Evolutionary conservation across 805 yeast genomes (phyloP), one percentile per base, ranked within the genome.

Genomic region (Brettanomyces custersianus): DNA sequence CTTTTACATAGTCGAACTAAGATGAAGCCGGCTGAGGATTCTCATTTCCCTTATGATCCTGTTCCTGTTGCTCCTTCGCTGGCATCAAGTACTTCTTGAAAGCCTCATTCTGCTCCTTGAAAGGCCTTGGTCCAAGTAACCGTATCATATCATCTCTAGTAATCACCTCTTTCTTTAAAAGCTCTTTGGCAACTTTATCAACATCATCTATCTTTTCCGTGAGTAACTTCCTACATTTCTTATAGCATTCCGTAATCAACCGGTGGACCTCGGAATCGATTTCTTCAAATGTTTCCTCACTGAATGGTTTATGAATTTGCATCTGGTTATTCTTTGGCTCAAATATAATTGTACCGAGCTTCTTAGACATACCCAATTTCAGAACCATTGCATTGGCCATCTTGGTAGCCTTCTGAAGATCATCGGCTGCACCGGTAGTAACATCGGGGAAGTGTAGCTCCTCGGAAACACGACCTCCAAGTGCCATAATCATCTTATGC

Each of bases 391-490:
- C 74, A 33, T 80, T 82, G 1, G 97, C 97, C 74, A 92, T 85
- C 39, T 77, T 77, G 0, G 97, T 90, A 17, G 92, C 95, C 58
- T 92, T 92, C 57, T 90, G 85, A 67, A 92, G 88, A 59, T 92
- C 99, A 53, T 92, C 96, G 17, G 87, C 77, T 0, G 96, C 98
- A 40, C 99, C 98, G 38, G 94, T 78, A 5, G 97, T 88, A 8
- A 92, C 94, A n/a, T 88, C 76, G 15, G 75, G 70, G 54, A 92
- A 92, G 55, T 90, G 87, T 33, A 92, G 61, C 60, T 94, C 98
- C 60, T 92, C 99, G 26, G 94, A 77, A 15, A 92, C 96, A 49
- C 99, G 74, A 15, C 99, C 99, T 28, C 97, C 99, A 32, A 92
- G 68, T 0, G 96, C 82, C 97, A 92, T 94, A 20, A 87, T 77